Evolutionary conservation across 768 basidiomycete species (phyloP).

Genomic region (Leccinum ochraceum): DNA sequence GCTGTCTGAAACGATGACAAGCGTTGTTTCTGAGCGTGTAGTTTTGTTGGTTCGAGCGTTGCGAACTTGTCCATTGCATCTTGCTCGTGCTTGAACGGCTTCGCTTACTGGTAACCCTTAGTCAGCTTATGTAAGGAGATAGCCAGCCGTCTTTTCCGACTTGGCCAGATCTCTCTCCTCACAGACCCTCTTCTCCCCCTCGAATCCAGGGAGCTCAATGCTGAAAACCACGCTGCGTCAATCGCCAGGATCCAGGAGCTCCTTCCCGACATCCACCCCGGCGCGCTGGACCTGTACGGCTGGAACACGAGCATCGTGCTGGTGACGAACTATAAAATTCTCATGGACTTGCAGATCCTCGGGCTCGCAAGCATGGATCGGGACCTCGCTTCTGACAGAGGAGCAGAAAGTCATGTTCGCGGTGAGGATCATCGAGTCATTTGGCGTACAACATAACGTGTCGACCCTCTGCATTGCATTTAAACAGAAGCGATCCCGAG

Average conservation of each 20-base stretch:
- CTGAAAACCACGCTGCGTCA: conserved; percentile 5
- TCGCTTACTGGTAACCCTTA: background rate
- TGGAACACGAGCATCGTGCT: conserved; percentile 65
- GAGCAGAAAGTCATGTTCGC: conserved; percentile 71
- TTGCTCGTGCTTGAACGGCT: conserved; percentile 6
- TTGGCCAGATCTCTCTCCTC: no score
- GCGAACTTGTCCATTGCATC: conserved; percentile 79
- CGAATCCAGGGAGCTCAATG: conserved; percentile 47
- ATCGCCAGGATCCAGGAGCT: conserved; percentile 50
- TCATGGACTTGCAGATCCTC: conserved; percentile 15
- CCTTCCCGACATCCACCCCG: conserved; percentile 48
- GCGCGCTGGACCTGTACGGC: conserved; percentile 70
- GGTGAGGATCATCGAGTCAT: conserved; percentile 60
- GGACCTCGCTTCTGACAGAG: conserved; percentile 49
- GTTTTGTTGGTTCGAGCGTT: conserved; percentile 74
- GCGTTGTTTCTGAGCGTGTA: conserved; percentile 44
- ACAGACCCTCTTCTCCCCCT: no score
- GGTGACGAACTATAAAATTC: conserved; percentile 25
- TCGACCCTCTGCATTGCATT: background rate
- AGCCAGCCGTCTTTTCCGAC: no score
- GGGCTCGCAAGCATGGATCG: conserved; percentile 57
- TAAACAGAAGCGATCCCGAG: no score
- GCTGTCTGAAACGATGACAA: background rate
- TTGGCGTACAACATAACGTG: background rate
- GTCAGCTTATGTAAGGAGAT: background rate